These are phyloP conservation scores for Loxodes magnus DNA, from an alignment of 73 alveolate species.

Conservation along the genomic window DNA sequence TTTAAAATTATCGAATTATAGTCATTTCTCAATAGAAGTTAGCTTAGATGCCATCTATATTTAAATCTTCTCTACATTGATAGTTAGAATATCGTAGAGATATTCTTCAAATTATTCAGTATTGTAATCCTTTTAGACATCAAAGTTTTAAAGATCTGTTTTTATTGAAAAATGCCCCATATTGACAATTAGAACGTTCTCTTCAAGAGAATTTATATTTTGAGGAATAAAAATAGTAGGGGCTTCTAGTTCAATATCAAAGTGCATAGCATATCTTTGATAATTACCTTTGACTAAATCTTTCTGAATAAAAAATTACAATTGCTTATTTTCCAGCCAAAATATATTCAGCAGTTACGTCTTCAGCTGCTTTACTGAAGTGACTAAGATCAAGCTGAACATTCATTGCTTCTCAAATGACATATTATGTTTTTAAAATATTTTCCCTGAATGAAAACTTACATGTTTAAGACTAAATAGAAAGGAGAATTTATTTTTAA, in stretches of 20 bases:
- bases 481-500: too few species aligned
- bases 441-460: too few species aligned
- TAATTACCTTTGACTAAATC: slow-evolving; percentile 9
- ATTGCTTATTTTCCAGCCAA: slow-evolving; percentile 25
- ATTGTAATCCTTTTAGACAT: too few species aligned
- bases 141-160: background rate
- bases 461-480: too few species aligned
- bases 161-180: background rate
- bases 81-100: too few species aligned
- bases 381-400: slow-evolving; percentile 18
- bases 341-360: slow-evolving; percentile 17
- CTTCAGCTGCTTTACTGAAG: slow-evolving; percentile 31
- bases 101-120: too few species aligned
- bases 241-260: slow-evolving; percentile 4
- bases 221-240: slow-evolving; percentile 5
- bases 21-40: too few species aligned
- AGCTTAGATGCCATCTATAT: too few species aligned
- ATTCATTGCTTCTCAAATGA: slow-evolving; percentile 14
- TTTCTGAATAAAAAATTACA: too few species aligned
- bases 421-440: background rate
- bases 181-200: background rate
- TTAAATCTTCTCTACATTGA: too few species aligned
- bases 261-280: slow-evolving; percentile 9
- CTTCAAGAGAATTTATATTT: background rate
- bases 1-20: too few species aligned